Evolutionary conservation across 257 asterid genomes (phyloP), one percentile per base, ranked within the genome.

Genomic region (Scutellaria barbata): DNA sequence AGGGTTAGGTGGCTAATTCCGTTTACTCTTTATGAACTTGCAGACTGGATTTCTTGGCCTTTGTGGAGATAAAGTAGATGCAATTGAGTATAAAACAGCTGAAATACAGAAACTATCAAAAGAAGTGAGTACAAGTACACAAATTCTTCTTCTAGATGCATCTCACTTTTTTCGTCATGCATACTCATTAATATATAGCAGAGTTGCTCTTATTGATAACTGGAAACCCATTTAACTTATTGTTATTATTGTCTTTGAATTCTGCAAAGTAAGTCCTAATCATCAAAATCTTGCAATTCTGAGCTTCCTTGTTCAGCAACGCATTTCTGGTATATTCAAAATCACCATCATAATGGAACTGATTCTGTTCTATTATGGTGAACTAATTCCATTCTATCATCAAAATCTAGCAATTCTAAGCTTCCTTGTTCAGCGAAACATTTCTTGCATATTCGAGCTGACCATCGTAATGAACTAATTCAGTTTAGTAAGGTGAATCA

Each of bases 31-130:
- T 75, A 79, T 56, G 57, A 54, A 79, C 64, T 77, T 74, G 75
- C 95, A 90, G 97, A 87, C 86, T 78, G 97, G 98, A 60, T 89
- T 83, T 80, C 96, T 94, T 65, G 96, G 98, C 57, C 86, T 88
- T 40, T 79, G 79, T 17, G 98, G 98, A 40, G 78, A 89, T 75
- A 84, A 80, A 47, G 89, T 94, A 73, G 97, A 94, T 74, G 96
- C 96, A 43, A 89, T 94, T 74, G 90, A 94, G 22, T 71, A 86
- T 74, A 88, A 86, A 82, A 85, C 84, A 45, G 81, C 90, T 71
- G 97, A 87, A 81, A 79, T 94, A 46, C 88, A 87, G 80, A 89
- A 86, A 71, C 90, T 94, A 41, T 72, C 88, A 14, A 83, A 73
- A 68, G 97, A 87, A 78, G 98, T 94, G 66, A 79, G 97, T 82